Evolutionary conservation across 305 asterid species (phyloP).

Genomic region (Fraxinus dipetala): DNA sequence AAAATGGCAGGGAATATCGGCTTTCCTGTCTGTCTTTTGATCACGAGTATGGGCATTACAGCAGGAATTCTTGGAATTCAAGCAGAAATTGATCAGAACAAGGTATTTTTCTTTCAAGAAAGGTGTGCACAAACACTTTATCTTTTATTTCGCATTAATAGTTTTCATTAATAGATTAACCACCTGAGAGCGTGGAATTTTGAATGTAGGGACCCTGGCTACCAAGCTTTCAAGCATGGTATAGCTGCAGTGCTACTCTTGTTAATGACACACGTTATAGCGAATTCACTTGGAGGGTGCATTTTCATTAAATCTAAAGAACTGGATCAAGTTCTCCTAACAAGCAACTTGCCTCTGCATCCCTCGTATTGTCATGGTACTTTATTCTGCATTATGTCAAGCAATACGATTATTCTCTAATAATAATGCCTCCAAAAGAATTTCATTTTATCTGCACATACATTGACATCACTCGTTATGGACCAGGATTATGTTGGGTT

Average conservation of each 20-base stretch:
- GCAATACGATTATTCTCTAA: neutral
- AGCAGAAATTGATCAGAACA: slow-evolving; percentile 79
- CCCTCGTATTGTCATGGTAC: slow-evolving; percentile 71
- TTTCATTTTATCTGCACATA: neutral
- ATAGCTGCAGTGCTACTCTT: slow-evolving; percentile 59
- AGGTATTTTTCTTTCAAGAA: slow-evolving; percentile 39
- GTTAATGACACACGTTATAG: slow-evolving; percentile 57
- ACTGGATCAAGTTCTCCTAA: slow-evolving; percentile 48
- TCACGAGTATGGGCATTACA: slow-evolving; percentile 59
- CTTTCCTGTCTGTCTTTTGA: slow-evolving; percentile 47
- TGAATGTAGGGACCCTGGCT: slow-evolving; percentile 79
- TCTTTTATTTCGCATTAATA: neutral
- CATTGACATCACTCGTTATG: neutral
- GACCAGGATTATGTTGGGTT: slow-evolving; percentile 53
- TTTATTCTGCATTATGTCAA: neutral
- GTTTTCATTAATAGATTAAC: slow-evolving; percentile 34
- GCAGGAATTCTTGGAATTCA: slow-evolving; percentile 85
- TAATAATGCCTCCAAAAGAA: neutral
- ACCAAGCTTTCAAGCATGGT: slow-evolving; percentile 74
- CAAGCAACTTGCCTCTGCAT: slow-evolving; percentile 71
- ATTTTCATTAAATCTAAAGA: slow-evolving; percentile 66
- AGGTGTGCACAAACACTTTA: neutral
- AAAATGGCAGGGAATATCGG: slow-evolving; percentile 49
- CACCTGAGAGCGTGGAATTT: slow-evolving; percentile 55
- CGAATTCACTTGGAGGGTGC: slow-evolving; percentile 62